Base-by-base conservation (phyloP, 805 yeast genomes). In the Nakazawaea laoshanensis region DNA sequence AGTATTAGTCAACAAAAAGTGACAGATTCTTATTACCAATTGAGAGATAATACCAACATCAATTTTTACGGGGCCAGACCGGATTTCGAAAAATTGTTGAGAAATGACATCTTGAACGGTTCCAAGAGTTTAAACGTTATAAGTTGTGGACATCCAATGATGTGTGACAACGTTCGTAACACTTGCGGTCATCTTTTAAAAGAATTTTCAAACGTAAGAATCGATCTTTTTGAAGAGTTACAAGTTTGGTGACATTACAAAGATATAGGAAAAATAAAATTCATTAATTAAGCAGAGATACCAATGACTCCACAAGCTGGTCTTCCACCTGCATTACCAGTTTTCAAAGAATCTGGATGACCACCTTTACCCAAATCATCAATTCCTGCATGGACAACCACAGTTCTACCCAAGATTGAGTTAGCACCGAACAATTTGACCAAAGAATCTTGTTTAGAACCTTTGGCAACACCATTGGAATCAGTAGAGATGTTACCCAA, bases 221-320 rank as follows among this genome's bases (percentile, higher is more conserved):
- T 76, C n/a, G 81, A 74, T 33, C 59, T 67, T 39, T 61, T 56
- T 42, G 82, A 75, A 48, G 75, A 73, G 44, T 50, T 75, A 30
- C 80, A 76, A 52, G 65, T 63, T 11, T 75, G 82, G 84, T 65
- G 19, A 33, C 8, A n/a, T n/a, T n/a, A n/a, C n/a, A n/a, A n/a
- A n/a, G n/a, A n/a, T n/a, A n/a, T n/a, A n/a, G n/a, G n/a, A n/a
- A n/a, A n/a, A n/a, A n/a, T n/a, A n/a, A n/a, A n/a, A n/a, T n/a
- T n/a, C 33, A 45, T 25, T 24, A 40, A 32, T 53, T 57, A 67
- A 47, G 70, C 57, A 32, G 85, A 46, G 43, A 79, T 50, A 44
- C 96, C 96, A 67, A 88, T 87, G 54, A 88, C 96, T 69, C 97
- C 97, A 69, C 97, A 88, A 44, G 97, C 97, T 48, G 92, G 84